Evolutionary conservation across 192 early-diverging fungal species (phyloP).

Genomic region (Coemansia sp.): DNA sequence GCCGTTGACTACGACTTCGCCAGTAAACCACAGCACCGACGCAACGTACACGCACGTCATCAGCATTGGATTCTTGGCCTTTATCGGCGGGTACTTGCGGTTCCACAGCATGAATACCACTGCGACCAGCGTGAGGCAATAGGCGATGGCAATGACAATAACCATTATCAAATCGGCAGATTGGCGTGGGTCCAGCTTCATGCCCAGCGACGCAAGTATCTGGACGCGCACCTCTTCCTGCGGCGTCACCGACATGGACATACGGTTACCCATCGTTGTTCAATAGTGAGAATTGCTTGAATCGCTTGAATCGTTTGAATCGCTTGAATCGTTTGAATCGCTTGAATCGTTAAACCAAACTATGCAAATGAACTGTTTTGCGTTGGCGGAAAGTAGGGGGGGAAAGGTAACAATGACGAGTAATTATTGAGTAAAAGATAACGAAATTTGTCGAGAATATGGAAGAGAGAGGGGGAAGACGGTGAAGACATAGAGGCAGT

Average conservation of each 20-base stretch:
- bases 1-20: slow-evolving; percentile 48
- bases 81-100: slow-evolving; percentile 51
- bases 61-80: slow-evolving; percentile 49
- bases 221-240: slow-evolving; percentile 12
- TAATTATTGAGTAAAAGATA: too few species aligned
- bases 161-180: slow-evolving; percentile 16
- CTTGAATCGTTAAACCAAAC: too few species aligned
- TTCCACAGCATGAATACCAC: slow-evolving; percentile 34
- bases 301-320: too few species aligned
- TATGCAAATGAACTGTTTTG: too few species aligned
- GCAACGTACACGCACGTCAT: slow-evolving; percentile 31
- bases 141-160: background rate
- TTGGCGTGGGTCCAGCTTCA: slow-evolving; percentile 25
- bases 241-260: slow-evolving; percentile 1
- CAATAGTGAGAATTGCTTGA: too few species aligned
- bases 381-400: too few species aligned
- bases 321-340: too few species aligned
- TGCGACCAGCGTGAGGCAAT: slow-evolving; percentile 23
- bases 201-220: background rate
- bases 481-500: too few species aligned
- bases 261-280: background rate
- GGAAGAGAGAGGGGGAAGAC: too few species aligned
- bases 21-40: slow-evolving; percentile 46
- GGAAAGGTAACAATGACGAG: too few species aligned
- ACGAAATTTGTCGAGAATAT: too few species aligned